Evolutionary conservation across 331 rosid genomes (phyloP), one percentile per base, ranked within the genome.

Genomic region (Phaseolus coccineus): DNA sequence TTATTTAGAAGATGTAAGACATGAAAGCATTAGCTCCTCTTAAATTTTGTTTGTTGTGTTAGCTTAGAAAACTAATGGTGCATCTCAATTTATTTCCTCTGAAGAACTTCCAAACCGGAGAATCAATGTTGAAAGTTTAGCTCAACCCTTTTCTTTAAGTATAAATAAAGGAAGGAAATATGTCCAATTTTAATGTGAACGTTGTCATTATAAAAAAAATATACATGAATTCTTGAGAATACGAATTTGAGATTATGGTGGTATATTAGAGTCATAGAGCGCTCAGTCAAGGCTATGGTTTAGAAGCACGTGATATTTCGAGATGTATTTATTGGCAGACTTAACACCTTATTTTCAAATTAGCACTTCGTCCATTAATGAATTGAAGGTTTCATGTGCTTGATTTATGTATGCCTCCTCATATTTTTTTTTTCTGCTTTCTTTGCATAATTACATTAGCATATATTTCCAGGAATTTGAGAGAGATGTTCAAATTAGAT

Each of bases 401-500:
- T 30, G 69, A 50, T 56, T 62, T 63, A 69, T 69, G 31, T 46
- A 19, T 72, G 53, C 48, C 53, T 42, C 66, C 16, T 51, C 42
- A 46, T 74, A 42, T 8, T 80, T 19, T 8, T 59, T 55, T 57
- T 7, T 35, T 42, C 40, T 74, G 63, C 52, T 71, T 76, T 63
- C 79, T 52, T 77, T 53, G 77, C 71, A 72, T 80, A 83, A 47
- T 48, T 65, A 44, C 55, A 28, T 69, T 27, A 65, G 44, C 37
- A 65, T 67, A 27, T 73, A 39, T 74, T 86, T 81, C 57, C 88
- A 94, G 98, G 96, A 94, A 94, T 88, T 82, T 94, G 93, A 88
- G 97, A 84, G 97, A 88, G 87, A 90, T 94, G 98, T 94, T 94
- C 89, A 94, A 92, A 74, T 87, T 94, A 81, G 96, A 94, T 85